A percentile compares a stretch with the other conserved stretches of the same genome.
phyloP scores from a whole-genome alignment of 139 green algal genomes.

The Coccomyxa sp. region DNA sequence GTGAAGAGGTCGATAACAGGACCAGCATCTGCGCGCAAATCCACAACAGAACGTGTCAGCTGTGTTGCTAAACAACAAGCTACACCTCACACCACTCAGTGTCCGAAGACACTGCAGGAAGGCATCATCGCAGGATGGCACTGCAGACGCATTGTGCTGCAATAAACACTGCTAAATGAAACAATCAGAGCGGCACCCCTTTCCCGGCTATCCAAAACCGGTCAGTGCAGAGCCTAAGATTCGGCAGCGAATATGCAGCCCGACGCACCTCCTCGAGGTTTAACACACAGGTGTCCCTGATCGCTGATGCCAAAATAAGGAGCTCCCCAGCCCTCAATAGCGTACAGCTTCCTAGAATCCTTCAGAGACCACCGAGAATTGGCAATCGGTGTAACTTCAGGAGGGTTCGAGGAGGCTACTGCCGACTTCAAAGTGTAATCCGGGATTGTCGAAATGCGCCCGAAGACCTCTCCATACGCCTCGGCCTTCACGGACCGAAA shows the following conservation, averaged over 20 bases:
- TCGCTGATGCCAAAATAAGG: slow-evolving; percentile 28
- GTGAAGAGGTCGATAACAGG: background rate
- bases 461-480: background rate
- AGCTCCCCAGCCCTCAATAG: slow-evolving; percentile 30
- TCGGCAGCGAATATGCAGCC: too few species aligned
- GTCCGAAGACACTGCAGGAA: too few species aligned
- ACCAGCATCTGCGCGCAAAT: too few species aligned
- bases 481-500: background rate
- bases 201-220: too few species aligned
- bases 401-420: background rate
- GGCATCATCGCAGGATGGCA: too few species aligned
- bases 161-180: too few species aligned
- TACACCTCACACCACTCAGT: too few species aligned
- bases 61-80: too few species aligned
- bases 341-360: slow-evolving; percentile 31
- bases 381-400: background rate
- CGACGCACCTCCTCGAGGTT: slow-evolving; percentile 8
- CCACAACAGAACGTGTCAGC: too few species aligned
- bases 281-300: slow-evolving; percentile 24
- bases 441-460: background rate
- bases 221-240: too few species aligned
- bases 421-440: background rate
- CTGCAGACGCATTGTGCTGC: too few species aligned
- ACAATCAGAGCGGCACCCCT: too few species aligned
- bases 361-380: background rate